A percentile compares a stretch with the other conserved stretches of the same genome.
Evolutionary conservation across 2,329 filamentous ascomycete species (phyloP).

Genomic region (Sporothrix globosa): DNA sequence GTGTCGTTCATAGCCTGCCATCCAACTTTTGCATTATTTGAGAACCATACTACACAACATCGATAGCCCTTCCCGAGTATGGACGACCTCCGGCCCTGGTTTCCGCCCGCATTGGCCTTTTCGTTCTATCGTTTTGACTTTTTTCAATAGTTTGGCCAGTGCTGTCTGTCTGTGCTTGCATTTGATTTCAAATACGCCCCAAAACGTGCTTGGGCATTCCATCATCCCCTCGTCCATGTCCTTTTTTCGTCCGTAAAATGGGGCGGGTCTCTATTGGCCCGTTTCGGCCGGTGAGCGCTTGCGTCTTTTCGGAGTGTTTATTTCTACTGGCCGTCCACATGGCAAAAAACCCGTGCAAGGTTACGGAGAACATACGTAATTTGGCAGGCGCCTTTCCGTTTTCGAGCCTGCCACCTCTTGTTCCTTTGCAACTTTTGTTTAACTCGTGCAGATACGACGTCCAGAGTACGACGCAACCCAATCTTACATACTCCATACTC

Average conservation of each 20-base stretch:
- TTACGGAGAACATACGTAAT: constrained; percentile 21
- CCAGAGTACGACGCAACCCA: background rate
- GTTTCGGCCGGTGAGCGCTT: constrained; percentile 26
- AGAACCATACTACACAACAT: background rate
- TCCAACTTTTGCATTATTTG: background rate
- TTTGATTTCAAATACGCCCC: constrained; percentile 12
- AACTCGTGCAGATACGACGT: too few species aligned
- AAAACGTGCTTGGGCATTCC: too few species aligned
- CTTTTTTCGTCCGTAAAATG: too few species aligned
- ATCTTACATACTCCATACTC: background rate
- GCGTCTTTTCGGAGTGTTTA: background rate
- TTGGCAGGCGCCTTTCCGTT: background rate
- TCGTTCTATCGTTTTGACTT: background rate
- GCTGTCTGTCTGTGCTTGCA: constrained; percentile 11
- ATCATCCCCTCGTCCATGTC: too few species aligned
- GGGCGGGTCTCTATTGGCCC: constrained; percentile 5
- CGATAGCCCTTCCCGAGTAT: background rate
- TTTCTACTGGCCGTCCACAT: constrained; percentile 15
- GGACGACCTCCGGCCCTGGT: too few species aligned
- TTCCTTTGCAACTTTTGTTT: too few species aligned
- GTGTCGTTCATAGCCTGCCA: background rate
- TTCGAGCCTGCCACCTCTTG: too few species aligned
- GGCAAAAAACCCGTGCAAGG: background rate
- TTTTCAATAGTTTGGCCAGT: background rate
- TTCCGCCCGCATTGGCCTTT: background rate